Base-by-base conservation (phyloP, 2,329 filamentous ascomycete genomes). In the Cladosporium sp. region DNA sequence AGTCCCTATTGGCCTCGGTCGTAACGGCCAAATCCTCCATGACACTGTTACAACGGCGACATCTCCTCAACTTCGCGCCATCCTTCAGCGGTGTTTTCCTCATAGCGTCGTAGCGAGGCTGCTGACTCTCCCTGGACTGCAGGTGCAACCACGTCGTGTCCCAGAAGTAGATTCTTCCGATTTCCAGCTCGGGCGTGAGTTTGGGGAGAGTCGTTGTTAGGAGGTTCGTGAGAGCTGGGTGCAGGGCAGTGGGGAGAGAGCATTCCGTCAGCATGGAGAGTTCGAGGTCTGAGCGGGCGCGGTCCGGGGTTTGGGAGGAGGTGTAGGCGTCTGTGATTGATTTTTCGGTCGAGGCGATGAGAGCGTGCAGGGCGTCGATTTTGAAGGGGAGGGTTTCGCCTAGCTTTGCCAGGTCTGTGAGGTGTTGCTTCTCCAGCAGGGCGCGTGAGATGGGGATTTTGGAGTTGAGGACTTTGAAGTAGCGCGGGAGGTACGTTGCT, bases 61-160 rank as follows among this genome's bases (percentile, higher is more conserved):
- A 77, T 40, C 63, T 56, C 32, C 72, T 63, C 36, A 73, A 49
- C 52, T 62, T 67, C 9, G 52, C 56, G 1, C 53, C 60, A 15
- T 57, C 62, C 36, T 56, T 59, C 9, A 74, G 61, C n/a, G 68
- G 67, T 45, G 68, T 67, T 69, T 78, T 82, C 62, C 76, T 74
- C 30, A 82, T 67, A 22, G 79, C 73, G 60, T 83, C 80, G 7
- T 77, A 72, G 19, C 85, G 74, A 61, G 83, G 76, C 25, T 73
- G 71, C n/a, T 40, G 36, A 18, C 36, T 38, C 13, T 30, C 38
- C 19, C 51, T 35, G 12, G 46, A 19, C 16, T 30, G 76, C 12
- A 88, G 72, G 4, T 85, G 85, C 9, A 93, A 73, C 63, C 87
- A 78, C 42, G 75, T 75, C 49, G 83, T 88, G 62, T 93, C 81